Evolutionary conservation across 1,284 basidiomycete genomes (phyloP), one percentile per base, ranked within the genome.

Genomic region (Marasmius tenuissimus): DNA sequence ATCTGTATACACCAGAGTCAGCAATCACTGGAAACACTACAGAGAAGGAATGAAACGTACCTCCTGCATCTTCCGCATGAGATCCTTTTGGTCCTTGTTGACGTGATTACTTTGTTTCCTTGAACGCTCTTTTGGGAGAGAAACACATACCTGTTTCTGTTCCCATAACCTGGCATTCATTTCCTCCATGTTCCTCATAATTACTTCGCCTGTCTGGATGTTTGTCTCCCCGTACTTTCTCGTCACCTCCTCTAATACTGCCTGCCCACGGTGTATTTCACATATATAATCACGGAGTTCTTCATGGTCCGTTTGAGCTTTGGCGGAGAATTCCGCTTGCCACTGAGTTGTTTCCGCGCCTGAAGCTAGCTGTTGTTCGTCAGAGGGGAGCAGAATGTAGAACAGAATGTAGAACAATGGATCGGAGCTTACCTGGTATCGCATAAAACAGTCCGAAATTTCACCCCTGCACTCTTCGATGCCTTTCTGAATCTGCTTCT

Each of bases 291-390:
- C 62, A 16, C 81, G 50, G 22, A 81, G 66, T 57, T 82, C 77
- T 3, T 66, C 61, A 51, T 78, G 75, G 64, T 85, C 82, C n/a
- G 69, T 70, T 63, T 73, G 68, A n/a, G 65, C 66, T 39, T 74
- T 78, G 4, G 65, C 66, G 35, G 68, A 67, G 60, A 82, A 76
- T 22, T 77, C 73, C 1, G 65, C 63, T 65, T 83, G 81, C 84
- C 83, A 85, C n/a, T 69, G 67, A 45, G 75, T 78, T 7, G 79
- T 75, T 48, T 79, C 78, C 14, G 79, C 66, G 34, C 76, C 73
- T 11, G 81, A 78, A 18, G 70, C 70, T 40, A 85, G 66, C 81
- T 84, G 47, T n/a, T n/a, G n/a, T n/a, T n/a, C n/a, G 10, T 45
- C 42, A 14, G 38, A 55, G 16, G 58, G 35, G 52, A 45, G 37